These are phyloP conservation scores for Moringa oleifera DNA, from an alignment of 345 rosid genomes.

Conservation along the genomic window DNA sequence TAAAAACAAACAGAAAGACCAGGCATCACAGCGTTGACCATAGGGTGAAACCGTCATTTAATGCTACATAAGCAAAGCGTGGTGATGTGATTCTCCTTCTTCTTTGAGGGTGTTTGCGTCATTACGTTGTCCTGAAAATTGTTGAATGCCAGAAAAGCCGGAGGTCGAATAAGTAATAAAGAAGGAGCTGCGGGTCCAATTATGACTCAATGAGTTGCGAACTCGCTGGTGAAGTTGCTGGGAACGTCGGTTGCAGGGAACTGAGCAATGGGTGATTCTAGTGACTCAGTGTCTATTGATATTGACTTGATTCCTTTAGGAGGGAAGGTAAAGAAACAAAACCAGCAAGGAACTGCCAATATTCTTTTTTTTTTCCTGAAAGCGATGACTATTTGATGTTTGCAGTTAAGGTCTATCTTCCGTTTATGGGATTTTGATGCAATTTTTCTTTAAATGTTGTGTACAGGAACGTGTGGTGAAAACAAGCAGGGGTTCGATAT, in stretches of 20 bases:
- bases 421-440: not conserved
- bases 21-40: not conserved
- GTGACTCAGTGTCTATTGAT: conserved; percentile 45
- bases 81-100: not conserved
- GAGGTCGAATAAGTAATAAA: too few species aligned
- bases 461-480: conserved; percentile 69
- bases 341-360: not conserved
- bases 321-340: conserved; percentile 40
- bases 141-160: too few species aligned
- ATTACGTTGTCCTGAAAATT: too few species aligned
- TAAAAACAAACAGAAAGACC: conserved; percentile 9
- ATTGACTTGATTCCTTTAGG: conserved; percentile 39
- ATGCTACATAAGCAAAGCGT: too few species aligned
- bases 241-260: not conserved
- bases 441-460: not conserved
- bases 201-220: conserved; percentile 14
- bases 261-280: conserved; percentile 42
- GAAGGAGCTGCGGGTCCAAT: too few species aligned
- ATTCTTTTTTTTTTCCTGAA: not conserved
- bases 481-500: conserved; percentile 63
- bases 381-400: too few species aligned
- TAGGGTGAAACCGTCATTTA: conserved; percentile 17
- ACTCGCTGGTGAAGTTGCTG: not conserved
- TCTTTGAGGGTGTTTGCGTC: too few species aligned
- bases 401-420: not conserved